Evolutionary conservation across 257 asterid genomes (phyloP).

Genomic region (Leonotis leonurus): DNA sequence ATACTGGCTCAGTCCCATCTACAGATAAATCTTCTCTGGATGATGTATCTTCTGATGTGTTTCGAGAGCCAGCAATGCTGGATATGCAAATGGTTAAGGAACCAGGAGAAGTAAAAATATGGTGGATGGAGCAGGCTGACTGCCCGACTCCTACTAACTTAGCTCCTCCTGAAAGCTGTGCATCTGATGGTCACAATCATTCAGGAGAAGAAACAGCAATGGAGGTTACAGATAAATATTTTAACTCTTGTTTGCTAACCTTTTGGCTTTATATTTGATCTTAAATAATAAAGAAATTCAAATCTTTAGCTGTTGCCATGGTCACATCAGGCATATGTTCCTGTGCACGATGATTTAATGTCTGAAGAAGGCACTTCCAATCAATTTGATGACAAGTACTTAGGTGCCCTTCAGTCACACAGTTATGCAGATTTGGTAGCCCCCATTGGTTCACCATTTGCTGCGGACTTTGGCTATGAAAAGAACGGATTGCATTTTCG

Average conservation of each 20-base stretch:
- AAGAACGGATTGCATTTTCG: conserved; percentile 43
- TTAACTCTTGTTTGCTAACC: not conserved
- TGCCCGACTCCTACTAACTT: conserved; percentile 18
- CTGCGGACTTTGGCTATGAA: conserved; percentile 60
- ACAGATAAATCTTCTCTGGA: conserved; percentile 54
- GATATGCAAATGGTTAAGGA: conserved; percentile 27
- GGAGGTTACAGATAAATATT: conserved; percentile 29
- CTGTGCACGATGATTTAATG: conserved; percentile 18
- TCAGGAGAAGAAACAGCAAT: conserved; percentile 28
- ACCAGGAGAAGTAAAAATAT: conserved; percentile 28
- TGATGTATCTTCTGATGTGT: conserved; percentile 37
- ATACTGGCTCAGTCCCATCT: conserved; percentile 33
- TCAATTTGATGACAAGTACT: conserved; percentile 23
- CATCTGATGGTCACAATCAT: conserved; percentile 32
- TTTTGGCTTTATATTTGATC: not conserved
- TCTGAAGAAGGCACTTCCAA: conserved; percentile 17
- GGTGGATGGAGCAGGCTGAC: conserved; percentile 28
- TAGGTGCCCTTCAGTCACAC: conserved; percentile 13
- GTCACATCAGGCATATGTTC: conserved; percentile 32
- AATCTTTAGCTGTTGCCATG: not conserved
- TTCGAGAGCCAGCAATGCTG: conserved; percentile 33
- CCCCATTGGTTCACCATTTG: conserved; percentile 51
- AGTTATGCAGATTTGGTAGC: conserved; percentile 26
- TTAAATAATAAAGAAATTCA: not conserved
- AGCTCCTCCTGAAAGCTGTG: conserved; percentile 31